Evolutionary conservation across 2,329 filamentous ascomycete species (phyloP), one percentile per base, ranked within the genome.

Genomic region (Botrytis aclada): DNA sequence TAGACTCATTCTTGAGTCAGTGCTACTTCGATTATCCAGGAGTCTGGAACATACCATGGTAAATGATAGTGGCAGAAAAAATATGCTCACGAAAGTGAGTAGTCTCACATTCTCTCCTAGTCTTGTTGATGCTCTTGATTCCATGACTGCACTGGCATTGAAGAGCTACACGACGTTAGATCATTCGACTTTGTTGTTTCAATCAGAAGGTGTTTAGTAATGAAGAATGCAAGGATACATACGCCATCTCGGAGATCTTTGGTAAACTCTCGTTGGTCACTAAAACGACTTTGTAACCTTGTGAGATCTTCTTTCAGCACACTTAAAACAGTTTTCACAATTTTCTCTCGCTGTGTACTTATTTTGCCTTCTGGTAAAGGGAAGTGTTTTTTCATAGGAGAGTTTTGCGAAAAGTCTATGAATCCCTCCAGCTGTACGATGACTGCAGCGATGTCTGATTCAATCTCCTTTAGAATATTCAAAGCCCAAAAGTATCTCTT

Each of bases 361-460:
- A 25, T 61, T 6, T 4, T 16, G 0, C 58, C 58, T 8, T 37
- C 32, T 22, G 34, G 58, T 25, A 61, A n/a, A 37, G 34, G 58
- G 10, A 8, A 61, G 0, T 25, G 3, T 1, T 1, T 61, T 0
- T 61, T 22, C 1, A 37, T 0, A 0, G 0, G 10, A 3, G 34
- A 61, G 1, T 25, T 2, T 3, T 61, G 5, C 58, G 32, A 39
- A 37, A 61, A 37, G 3, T 39, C 32, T 22, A 61, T 61, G 32
- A 61, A 39, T 7, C 20, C 58, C 5, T 37, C 32, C 37, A 61
- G 34, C 14, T 61, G 32, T 12, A 10, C 7, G 14, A 39, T 37
- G 0, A 61, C 32, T 7, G 58, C 32, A 3, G 32, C 5, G 2
- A 61, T 7, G 25, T 61, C 58, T 14, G 32, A 37, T 22, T 61